A percentile compares a stretch with the other conserved stretches of the same genome.
Evolutionary conservation across 257 asterid genomes (phyloP).

Genomic region (Galeopsis tetrahit): DNA sequence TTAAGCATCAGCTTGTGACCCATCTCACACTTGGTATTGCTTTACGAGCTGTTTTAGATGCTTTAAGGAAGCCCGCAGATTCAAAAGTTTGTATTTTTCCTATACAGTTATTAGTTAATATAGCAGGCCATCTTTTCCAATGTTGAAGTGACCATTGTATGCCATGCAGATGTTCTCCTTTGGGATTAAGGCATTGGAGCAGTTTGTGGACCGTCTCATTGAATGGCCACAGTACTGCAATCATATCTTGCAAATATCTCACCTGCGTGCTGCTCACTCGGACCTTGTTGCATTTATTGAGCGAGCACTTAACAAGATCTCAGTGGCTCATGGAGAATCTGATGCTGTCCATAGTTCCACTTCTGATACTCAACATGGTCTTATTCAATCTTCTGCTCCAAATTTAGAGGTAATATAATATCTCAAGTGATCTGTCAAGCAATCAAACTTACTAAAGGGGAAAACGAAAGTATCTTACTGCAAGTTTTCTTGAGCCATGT

Average conservation of each 20-base stretch:
- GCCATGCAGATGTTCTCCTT: slow-evolving; percentile 82
- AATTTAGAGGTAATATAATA: slow-evolving; percentile 62
- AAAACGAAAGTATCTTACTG: slow-evolving; percentile 11
- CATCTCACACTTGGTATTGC: slow-evolving; percentile 95
- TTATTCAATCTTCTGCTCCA: slow-evolving; percentile 50
- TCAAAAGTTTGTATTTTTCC: slow-evolving; percentile 63
- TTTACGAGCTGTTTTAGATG: slow-evolving; percentile 90
- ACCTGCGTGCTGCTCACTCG: slow-evolving; percentile 73
- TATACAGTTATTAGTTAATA: slow-evolving; percentile 3
- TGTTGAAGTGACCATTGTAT: slow-evolving; percentile 32
- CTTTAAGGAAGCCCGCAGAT: slow-evolving; percentile 90
- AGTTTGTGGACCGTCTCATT: slow-evolving; percentile 85
- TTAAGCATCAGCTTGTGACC: slow-evolving; percentile 94
- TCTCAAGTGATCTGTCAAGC: slow-evolving; percentile 7
- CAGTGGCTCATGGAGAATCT: slow-evolving; percentile 72
- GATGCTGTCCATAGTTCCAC: slow-evolving; percentile 54
- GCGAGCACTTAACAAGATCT: slow-evolving; percentile 66
- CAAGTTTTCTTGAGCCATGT: slow-evolving; percentile 9
- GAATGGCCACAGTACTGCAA: slow-evolving; percentile 99
- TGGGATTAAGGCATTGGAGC: slow-evolving; percentile 93
- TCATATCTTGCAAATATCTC: slow-evolving; percentile 93
- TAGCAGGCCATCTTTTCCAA: slow-evolving; percentile 15
- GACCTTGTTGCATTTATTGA: slow-evolving; percentile 78
- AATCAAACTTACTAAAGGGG: slow-evolving; percentile 12
- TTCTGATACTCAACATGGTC: slow-evolving; percentile 60